phyloP scores from a whole-genome alignment of 805 yeast genomes.

The Suhomyces kilbournensis region DNA sequence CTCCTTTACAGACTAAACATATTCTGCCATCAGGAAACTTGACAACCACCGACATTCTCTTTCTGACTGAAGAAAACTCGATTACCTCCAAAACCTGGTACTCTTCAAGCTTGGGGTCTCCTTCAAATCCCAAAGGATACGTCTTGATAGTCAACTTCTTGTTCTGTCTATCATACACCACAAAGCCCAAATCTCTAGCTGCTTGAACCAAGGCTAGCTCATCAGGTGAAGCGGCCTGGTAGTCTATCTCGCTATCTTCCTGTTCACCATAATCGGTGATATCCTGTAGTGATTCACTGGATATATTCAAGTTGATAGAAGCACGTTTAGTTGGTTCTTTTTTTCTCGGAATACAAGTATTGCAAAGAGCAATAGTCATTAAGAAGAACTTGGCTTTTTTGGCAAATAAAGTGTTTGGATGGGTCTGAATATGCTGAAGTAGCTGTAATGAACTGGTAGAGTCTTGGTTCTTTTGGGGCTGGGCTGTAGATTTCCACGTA shows the following conservation, averaged over 20 bases:
- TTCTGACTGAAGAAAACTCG: slow-evolving; percentile 83
- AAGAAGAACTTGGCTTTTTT: slow-evolving; percentile 75
- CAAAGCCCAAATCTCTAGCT: slow-evolving; percentile 91
- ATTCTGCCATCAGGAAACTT: slow-evolving; percentile 72
- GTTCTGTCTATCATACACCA: slow-evolving; percentile 69
- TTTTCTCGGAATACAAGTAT: slow-evolving; percentile 78
- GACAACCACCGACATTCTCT: slow-evolving; percentile 90
- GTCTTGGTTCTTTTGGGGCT: slow-evolving; percentile 40
- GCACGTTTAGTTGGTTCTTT: slow-evolving; percentile 2
- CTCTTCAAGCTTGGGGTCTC: slow-evolving; percentile 58
- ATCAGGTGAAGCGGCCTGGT: slow-evolving; percentile 96
- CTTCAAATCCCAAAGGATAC: slow-evolving; percentile 78
- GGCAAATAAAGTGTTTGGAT: slow-evolving; percentile 71
- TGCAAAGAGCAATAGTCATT: slow-evolving; percentile 81
- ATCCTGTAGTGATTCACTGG: slow-evolving; percentile 1
- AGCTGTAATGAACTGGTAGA: slow-evolving; percentile 58
- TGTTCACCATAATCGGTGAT: slow-evolving; percentile 10
- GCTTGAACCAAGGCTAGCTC: slow-evolving; percentile 92
- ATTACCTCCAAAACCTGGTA: slow-evolving; percentile 77
- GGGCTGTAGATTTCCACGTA: slow-evolving; percentile 50
- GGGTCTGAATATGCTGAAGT: slow-evolving; percentile 62
- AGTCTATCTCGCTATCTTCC: slow-evolving; percentile 47
- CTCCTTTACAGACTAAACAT: slow-evolving; percentile 88
- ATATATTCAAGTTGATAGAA: slow-evolving; percentile 7
- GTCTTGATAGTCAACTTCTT: slow-evolving; percentile 63